A percentile compares a stretch with the other conserved stretches of the same genome.
Conservation (phyloP, 768 basidiomycete species). For the Boletellus ananas region DNA sequence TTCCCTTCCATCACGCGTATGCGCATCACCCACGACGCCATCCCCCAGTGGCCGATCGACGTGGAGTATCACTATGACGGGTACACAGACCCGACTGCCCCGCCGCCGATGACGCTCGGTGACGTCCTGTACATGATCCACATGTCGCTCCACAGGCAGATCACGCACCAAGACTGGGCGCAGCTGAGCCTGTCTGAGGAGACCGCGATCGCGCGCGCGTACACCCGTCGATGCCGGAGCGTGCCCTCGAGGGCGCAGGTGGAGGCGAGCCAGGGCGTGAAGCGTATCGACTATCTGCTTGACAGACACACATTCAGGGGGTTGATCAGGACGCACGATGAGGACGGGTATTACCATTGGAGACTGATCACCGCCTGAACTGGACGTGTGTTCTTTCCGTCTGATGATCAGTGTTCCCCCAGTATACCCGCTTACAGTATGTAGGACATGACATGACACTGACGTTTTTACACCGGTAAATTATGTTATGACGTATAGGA, state of each 20-base stretch:
- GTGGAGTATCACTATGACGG: slow-evolving; percentile 38
- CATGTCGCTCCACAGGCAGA: slow-evolving; percentile 41
- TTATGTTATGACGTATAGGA: slow-evolving; percentile 1
- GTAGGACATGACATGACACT: not conserved
- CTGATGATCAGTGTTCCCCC: not conserved
- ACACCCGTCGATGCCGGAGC: slow-evolving; percentile 34
- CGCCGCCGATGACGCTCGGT: slow-evolving; percentile 50
- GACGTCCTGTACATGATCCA: slow-evolving; percentile 56
- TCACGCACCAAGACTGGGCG: slow-evolving; percentile 36
- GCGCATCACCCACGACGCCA: slow-evolving; percentile 52
- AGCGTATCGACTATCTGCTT: slow-evolving; percentile 37
- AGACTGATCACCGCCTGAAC: slow-evolving; percentile 21
- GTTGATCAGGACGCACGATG: slow-evolving; percentile 29
- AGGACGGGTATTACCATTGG: slow-evolving; percentile 31
- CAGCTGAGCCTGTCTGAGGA: slow-evolving; percentile 23
- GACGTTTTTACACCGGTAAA: not conserved
- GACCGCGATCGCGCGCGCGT: slow-evolving; percentile 34
- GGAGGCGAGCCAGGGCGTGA: slow-evolving; percentile 38
- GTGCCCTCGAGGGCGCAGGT: slow-evolving; percentile 28
- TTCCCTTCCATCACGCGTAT: slow-evolving; percentile 51
- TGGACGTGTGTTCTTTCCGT: no score
- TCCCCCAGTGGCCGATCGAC: slow-evolving; percentile 62
- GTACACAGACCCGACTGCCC: slow-evolving; percentile 17
- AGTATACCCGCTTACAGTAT: slow-evolving; percentile 1
- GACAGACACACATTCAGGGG: slow-evolving; percentile 37